Evolutionary conservation across 345 rosid genomes (phyloP), one percentile per base, ranked within the genome.

Genomic region (Eucalyptus melliodora): DNA sequence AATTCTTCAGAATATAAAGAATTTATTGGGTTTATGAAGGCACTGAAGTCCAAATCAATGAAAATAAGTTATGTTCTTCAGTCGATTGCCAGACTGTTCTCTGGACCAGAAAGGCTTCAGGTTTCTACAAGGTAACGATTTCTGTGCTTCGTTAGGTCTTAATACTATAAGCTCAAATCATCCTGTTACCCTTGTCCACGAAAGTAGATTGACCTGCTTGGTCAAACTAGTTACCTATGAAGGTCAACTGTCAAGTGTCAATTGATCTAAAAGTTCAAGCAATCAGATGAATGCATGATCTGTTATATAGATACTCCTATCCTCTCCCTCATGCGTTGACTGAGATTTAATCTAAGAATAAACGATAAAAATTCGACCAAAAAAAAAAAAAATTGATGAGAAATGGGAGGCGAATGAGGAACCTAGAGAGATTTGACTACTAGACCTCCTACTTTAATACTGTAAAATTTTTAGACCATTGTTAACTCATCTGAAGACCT

Each of bases 1-100:
- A 94, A 89, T 90, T 81, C 97, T 69, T 87, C 94, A 86, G 98
- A 98, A 92, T 98, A 98, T 89, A 95, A 94, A 89, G 94, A 96
- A 87, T 98, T 98, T 92, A 93, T 98, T 51, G 98, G 96, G 72
- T 94, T 93, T 89, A 93, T 98, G 96, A 97, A 94, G 93, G 98
- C 97, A 87, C 90, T 96, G 92, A 98, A 96, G 94, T 96, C 97
- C 56, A 96, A 96, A 90, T 96, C 95, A 89, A 93, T 94, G 91
- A 94, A 94, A 69, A 89, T 95, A 89, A 92, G 92, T 87, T 89
- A 88, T 80, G 95, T 97, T 91, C 91, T 96, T 89, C 93, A 94
- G 88, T 94, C 96, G 49, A 94, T 98, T 88, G 96, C 94, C 86
- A 91, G 90, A 90, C 91, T 98, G 72, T 96, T 98, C 90, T 90